These are phyloP conservation scores for Trichoderma brevicompactum DNA, from an alignment of 2,329 filamentous ascomycete species.

Conservation along the genomic window DNA sequence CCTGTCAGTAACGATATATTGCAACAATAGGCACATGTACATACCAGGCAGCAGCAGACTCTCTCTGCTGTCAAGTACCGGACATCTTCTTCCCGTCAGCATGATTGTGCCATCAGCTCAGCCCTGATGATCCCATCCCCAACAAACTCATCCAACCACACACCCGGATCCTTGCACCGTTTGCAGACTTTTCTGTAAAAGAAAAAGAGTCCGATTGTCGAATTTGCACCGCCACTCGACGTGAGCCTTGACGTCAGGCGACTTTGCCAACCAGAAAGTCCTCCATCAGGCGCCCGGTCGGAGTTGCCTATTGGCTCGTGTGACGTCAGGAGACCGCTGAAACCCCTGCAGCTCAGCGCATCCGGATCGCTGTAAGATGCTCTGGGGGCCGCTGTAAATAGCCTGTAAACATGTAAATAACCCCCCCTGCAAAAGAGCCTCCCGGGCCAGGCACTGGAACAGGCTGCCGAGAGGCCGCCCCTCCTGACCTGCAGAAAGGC, in stretches of 20 bases:
- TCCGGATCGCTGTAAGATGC: not conserved
- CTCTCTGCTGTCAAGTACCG: no score
- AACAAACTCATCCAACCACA: no score
- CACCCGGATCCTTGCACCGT: no score
- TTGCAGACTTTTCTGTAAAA: no score
- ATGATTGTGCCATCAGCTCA: no score
- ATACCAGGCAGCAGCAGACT: no score
- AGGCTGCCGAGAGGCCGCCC: slow-evolving; percentile 16
- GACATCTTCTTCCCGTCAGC: no score
- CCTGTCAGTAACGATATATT: no score
- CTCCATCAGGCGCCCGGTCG: slow-evolving; percentile 3
- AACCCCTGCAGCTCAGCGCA: not conserved
- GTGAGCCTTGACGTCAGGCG: slow-evolving; percentile 28
- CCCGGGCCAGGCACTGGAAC: not conserved
- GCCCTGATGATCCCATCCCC: no score
- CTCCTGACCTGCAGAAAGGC: slow-evolving; percentile 18
- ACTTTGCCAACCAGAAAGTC: slow-evolving; percentile 1
- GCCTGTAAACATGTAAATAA: not conserved
- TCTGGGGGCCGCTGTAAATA: not conserved
- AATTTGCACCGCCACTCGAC: slow-evolving; percentile 43
- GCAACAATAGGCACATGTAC: no score
- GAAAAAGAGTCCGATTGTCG: no score
- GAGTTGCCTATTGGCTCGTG: slow-evolving; percentile 15
- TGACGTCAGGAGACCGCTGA: slow-evolving; percentile 27
- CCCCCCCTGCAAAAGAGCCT: no score